phyloP scores from a whole-genome alignment of 345 rosid species.

The Salix suchowensis region DNA sequence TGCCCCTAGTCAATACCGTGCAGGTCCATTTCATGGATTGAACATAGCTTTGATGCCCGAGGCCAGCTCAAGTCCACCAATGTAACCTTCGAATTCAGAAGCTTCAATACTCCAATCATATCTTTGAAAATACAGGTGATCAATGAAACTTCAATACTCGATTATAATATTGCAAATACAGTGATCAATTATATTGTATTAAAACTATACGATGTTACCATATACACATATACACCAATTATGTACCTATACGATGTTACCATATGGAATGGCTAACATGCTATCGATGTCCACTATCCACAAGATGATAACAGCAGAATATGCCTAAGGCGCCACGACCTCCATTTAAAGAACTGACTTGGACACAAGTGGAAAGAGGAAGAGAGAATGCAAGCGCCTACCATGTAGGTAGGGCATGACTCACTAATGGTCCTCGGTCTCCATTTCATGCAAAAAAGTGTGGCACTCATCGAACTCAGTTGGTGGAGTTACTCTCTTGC shows the following conservation, averaged over 20 bases:
- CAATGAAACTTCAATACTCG: no score
- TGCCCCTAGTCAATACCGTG: no score
- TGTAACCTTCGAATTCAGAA: no score
- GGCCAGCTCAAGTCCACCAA: no score
- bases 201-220: background rate
- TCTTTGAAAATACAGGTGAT: no score
- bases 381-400: background rate
- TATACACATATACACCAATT: no score
- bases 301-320: background rate
- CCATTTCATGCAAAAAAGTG: conserved; percentile 4
- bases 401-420: background rate
- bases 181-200: background rate
- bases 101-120: no score
- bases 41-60: no score
- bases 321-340: background rate
- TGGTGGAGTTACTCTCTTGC: conserved; percentile 59
- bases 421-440: background rate
- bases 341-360: background rate
- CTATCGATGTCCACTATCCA: background rate
- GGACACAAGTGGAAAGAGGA: background rate
- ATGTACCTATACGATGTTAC: background rate
- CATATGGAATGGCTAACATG: background rate
- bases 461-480: background rate
- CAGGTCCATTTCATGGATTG: no score
- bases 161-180: background rate